A percentile compares a stretch with the other conserved stretches of the same genome.
These are phyloP conservation scores for Inga laurina DNA, from an alignment of 306 rosid species.

Conservation along the genomic window DNA sequence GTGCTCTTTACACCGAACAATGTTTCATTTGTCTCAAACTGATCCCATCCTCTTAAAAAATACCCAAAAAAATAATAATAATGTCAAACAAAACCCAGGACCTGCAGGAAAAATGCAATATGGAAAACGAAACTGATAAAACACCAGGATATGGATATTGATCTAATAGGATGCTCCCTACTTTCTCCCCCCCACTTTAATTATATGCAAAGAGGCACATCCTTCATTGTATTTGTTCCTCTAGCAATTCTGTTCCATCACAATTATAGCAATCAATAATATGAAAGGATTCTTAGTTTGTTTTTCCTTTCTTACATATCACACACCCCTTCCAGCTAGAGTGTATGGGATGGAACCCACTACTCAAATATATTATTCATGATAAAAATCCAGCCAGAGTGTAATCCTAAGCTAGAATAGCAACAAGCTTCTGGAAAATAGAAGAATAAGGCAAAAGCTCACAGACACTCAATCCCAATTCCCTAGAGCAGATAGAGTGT, in stretches of 20 bases:
- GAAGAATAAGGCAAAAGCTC: background rate
- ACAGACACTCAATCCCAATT: background rate
- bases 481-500: background rate
- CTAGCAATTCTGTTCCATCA: background rate
- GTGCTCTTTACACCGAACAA: constrained; percentile 95
- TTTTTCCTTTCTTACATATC: background rate
- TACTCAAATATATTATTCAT: background rate
- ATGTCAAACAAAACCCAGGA: constrained; percentile 19
- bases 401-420: background rate
- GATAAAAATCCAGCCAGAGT: background rate
- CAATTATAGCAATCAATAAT: background rate
- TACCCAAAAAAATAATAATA: background rate
- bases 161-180: background rate
- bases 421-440: background rate
- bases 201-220: background rate
- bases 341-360: background rate
- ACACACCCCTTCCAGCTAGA: background rate
- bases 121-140: background rate
- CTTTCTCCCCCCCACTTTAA: background rate
- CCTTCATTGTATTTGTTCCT: background rate
- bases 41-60: constrained; percentile 83
- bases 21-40: constrained; percentile 79
- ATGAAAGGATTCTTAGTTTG: background rate
- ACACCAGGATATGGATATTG: constrained; percentile 15
- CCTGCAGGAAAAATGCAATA: constrained; percentile 12